Evolutionary conservation across 257 asterid species (phyloP).

Genomic region (Leptodermis oblonga): DNA sequence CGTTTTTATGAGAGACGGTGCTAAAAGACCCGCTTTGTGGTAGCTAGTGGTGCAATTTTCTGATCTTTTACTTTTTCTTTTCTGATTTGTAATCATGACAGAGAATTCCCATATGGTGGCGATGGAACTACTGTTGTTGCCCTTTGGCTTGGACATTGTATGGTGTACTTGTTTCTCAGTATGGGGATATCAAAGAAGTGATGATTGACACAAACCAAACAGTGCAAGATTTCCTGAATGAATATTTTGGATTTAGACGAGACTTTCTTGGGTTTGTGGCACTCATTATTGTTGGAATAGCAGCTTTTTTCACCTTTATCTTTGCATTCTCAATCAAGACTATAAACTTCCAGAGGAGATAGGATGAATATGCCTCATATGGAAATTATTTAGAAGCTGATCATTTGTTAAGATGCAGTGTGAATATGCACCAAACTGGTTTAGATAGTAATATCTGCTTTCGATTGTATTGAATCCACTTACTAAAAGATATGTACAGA

Average conservation of each 20-base stretch:
- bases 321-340: conserved; percentile 9
- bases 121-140: conserved; percentile 62
- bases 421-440: too few relatives aligned
- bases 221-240: conserved; percentile 44
- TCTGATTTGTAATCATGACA: conserved; percentile 26
- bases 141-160: conserved; percentile 71
- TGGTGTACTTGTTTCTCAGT: conserved; percentile 63
- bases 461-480: too few relatives aligned
- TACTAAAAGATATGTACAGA: too few relatives aligned
- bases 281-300: conserved; percentile 40
- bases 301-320: conserved; percentile 28
- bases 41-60: too few relatives aligned
- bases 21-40: too few relatives aligned
- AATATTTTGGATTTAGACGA: conserved; percentile 47
- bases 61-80: neutral
- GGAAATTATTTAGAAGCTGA: neutral
- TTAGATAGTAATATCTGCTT: too few relatives aligned
- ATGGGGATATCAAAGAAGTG: conserved; percentile 43
- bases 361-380: neutral
- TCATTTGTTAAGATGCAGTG: too few relatives aligned
- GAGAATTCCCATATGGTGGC: conserved; percentile 89
- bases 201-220: conserved; percentile 38
- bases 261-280: conserved; percentile 66
- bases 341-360: conserved; percentile 25
- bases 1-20: too few relatives aligned